Evolutionary conservation across 495 filamentous ascomycete genomes (phyloP).

Genomic region (Glonium stellatum): DNA sequence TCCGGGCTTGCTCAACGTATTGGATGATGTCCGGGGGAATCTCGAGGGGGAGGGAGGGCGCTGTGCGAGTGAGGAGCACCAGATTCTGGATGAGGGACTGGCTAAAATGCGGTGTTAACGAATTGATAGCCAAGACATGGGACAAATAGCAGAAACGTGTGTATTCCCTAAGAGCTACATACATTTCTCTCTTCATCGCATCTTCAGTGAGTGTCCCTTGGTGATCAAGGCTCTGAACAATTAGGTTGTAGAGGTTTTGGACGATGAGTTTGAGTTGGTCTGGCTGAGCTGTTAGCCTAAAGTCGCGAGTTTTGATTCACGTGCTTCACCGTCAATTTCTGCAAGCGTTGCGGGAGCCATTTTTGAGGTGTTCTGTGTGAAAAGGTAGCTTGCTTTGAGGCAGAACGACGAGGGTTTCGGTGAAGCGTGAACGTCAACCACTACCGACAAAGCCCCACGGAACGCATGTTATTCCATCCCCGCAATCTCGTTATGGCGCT

Average conservation of each 20-base stretch:
- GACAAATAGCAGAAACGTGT: background rate
- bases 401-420: background rate
- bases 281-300: constrained; percentile 15
- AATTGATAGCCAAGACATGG: background rate
- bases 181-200: constrained; percentile 58
- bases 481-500: constrained; percentile 3
- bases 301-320: background rate
- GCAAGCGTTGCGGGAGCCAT: constrained; percentile 1
- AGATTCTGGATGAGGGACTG: constrained; percentile 37
- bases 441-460: background rate
- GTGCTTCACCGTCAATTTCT: background rate
- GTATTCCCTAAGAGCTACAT: constrained; percentile 14
- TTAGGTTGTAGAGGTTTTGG: constrained; percentile 79
- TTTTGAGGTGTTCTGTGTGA: background rate
- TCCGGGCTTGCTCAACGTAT: constrained; percentile 88
- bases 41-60: constrained; percentile 40
- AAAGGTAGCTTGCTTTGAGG: background rate
- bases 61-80: constrained; percentile 40
- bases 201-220: constrained; percentile 55
- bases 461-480: constrained; percentile 18
- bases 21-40: constrained; percentile 86
- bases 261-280: constrained; percentile 65
- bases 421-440: background rate
- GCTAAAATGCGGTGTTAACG: constrained; percentile 15
- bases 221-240: constrained; percentile 67